phyloP scores from a whole-genome alignment of 2,329 filamentous ascomycete species.

The Orbilia blumenaviensis region DNA sequence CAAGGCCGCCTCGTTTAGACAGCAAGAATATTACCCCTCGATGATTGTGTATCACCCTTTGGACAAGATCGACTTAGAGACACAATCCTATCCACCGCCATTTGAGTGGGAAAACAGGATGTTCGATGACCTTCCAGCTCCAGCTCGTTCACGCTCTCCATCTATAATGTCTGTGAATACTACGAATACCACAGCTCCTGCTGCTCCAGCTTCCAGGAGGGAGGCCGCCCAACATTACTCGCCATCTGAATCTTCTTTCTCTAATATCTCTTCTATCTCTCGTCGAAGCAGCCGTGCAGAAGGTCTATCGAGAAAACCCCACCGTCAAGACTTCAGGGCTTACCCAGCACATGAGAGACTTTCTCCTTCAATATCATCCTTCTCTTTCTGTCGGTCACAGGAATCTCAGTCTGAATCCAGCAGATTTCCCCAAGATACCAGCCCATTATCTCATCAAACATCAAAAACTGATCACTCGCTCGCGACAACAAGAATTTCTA shows the following conservation, averaged over 20 bases:
- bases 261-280: background rate
- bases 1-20: conserved; percentile 29
- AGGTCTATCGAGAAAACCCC: background rate
- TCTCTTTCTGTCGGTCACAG: conserved; percentile 23
- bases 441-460: conserved; percentile 17
- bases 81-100: conserved; percentile 20
- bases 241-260: background rate
- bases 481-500: no score
- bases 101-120: conserved; percentile 45
- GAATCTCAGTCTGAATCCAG: conserved; percentile 14
- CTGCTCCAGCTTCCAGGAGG: conserved; percentile 17
- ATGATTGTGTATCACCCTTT: conserved; percentile 40
- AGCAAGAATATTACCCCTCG: conserved; percentile 34
- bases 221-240: conserved; percentile 1
- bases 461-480: conserved; percentile 25
- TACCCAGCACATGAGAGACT: conserved; percentile 12
- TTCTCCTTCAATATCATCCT: conserved; percentile 9
- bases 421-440: conserved; percentile 23
- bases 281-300: conserved; percentile 13
- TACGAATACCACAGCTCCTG: conserved; percentile 11
- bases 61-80: conserved; percentile 13
- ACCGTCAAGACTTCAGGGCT: conserved; percentile 10
- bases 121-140: conserved; percentile 37
- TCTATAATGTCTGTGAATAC: conserved; percentile 30
- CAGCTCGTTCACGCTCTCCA: conserved; percentile 7